Evolutionary conservation across 176 grass and related monocot species (phyloP).

Genomic region (Bothriochloa decipiens): DNA sequence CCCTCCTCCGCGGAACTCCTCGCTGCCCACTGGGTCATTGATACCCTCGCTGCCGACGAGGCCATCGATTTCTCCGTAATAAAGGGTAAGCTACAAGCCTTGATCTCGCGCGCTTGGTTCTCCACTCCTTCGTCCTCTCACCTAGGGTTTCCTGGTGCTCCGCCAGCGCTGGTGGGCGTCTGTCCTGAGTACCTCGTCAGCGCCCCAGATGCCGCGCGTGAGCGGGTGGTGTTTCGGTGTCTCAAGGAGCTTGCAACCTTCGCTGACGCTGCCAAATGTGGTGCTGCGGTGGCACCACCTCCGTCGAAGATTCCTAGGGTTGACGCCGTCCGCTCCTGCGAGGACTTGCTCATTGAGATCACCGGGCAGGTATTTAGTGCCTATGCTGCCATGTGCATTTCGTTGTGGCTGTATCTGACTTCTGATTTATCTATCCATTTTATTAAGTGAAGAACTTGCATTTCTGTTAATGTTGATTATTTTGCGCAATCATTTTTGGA

Average conservation of each 20-base stretch:
- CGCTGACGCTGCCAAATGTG: not conserved
- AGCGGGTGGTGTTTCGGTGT: slow-evolving; percentile 34
- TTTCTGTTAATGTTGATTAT: not conserved
- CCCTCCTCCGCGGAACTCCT: not conserved
- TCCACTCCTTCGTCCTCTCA: slow-evolving; percentile 9
- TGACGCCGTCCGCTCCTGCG: slow-evolving; percentile 36
- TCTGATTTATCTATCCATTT: slow-evolving; percentile 9
- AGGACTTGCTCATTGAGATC: slow-evolving; percentile 32
- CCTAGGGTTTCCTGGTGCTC: slow-evolving; percentile 35
- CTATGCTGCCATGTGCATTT: not conserved
- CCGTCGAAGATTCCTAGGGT: slow-evolving; percentile 4
- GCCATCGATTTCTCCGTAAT: slow-evolving; percentile 32
- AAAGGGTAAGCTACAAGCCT: not conserved
- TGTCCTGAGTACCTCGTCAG: slow-evolving; percentile 24
- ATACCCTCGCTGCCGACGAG: slow-evolving; percentile 32
- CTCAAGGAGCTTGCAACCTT: slow-evolving; percentile 7
- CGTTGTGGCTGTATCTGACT: not conserved
- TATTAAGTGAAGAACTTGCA: not conserved
- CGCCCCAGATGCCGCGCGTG: slow-evolving; percentile 31
- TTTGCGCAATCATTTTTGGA: not conserved
- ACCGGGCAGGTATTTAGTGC: slow-evolving; percentile 13
- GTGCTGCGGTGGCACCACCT: not conserved
- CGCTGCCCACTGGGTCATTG: slow-evolving; percentile 35
- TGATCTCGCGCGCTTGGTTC: not conserved
- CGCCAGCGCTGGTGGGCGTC: slow-evolving; percentile 33